Evolutionary conservation across 768 basidiomycete genomes (phyloP).

Genomic region (Hygrocybe coccinea): DNA sequence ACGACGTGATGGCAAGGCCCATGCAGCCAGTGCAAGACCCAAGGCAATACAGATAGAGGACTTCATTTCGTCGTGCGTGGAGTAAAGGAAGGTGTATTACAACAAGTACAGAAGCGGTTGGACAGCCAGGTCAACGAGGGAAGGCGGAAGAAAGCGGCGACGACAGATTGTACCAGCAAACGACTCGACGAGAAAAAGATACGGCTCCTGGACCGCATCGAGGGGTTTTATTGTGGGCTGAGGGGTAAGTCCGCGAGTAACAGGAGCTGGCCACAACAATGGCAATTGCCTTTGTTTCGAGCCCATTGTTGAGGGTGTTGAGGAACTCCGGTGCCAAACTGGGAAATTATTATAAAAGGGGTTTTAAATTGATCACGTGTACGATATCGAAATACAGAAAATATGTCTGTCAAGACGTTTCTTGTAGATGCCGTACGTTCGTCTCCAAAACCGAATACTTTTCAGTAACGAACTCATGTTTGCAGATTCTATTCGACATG

Average conservation of each 20-base stretch:
- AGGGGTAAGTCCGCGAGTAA: too few relatives aligned
- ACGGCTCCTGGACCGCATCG: too few relatives aligned
- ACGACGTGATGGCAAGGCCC: constrained; percentile 10
- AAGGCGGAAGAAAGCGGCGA: constrained; percentile 20
- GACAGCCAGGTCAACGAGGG: constrained; percentile 13
- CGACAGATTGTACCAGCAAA: constrained; percentile 4
- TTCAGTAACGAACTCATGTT: constrained; percentile 5
- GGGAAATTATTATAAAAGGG: too few relatives aligned
- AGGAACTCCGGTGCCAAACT: too few relatives aligned
- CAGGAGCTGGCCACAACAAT: too few relatives aligned
- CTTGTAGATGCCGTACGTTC: too few relatives aligned
- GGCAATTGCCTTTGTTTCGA: too few relatives aligned
- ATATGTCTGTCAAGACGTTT: too few relatives aligned
- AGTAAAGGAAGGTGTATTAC: constrained; percentile 6
- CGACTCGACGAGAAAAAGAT: constrained; percentile 6
- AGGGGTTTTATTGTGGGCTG: too few relatives aligned
- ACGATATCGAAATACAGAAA: too few relatives aligned
- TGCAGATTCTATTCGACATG: constrained; percentile 64
- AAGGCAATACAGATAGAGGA: constrained; percentile 26
- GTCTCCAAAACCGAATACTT: not conserved
- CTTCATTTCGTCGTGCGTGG: constrained; percentile 31
- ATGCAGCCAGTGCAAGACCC: constrained; percentile 23
- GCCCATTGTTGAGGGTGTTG: too few relatives aligned
- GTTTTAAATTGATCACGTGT: too few relatives aligned
- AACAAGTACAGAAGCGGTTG: not conserved